Base-by-base conservation (phyloP, 2,329 filamentous ascomycete genomes). In the Fusarium sp. region DNA sequence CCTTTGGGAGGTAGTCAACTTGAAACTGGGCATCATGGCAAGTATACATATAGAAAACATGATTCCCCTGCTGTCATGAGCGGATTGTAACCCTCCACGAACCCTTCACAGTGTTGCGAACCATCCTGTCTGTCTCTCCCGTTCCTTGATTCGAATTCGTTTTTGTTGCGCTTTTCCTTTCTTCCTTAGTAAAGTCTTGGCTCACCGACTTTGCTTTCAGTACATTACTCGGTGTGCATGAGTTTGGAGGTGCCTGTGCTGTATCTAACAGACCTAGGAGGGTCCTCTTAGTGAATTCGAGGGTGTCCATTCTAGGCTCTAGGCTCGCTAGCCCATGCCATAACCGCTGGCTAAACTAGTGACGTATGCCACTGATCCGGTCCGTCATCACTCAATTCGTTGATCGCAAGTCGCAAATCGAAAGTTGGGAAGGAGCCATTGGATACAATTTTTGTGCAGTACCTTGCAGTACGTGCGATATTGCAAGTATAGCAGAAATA, bases 41-140 rank as follows among this genome's bases (percentile, higher is more conserved):
- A 73, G 59, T 73, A 73, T 68, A 69, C 73, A 73, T 68, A 69
- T 62, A 73, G 65, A 73, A 59, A 68, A 48, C 46, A 40, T 54
- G 48, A 57, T 70, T 49, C 65, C 32, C 62, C 58, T 68, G 65
- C 41, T 40, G 41, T 51, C 45, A 53, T 49, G 45, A 57, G 29
- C 53, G 61, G 65, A 22, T 54, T 66, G 64, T 38, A 62, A 47
- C 47, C 27, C 62, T 48, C 54, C 57, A 38, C 62, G 58, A 52
- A 20, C 32, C 55, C 34, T 49, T 65, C 54, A 60, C 34, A 44
- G 20, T 44, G 34, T 52, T 25, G 18, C 24, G 18, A 52, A 41
- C 32, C 22, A 22, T 43, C 25, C 40, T 29, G 18, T 38, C 34
- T 38, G 34, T 69, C 54, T 51, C 40, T 40, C 46, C 29, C 24